Base-by-base conservation (phyloP, 208 protist species). In the Phytomonas francai region DNA sequence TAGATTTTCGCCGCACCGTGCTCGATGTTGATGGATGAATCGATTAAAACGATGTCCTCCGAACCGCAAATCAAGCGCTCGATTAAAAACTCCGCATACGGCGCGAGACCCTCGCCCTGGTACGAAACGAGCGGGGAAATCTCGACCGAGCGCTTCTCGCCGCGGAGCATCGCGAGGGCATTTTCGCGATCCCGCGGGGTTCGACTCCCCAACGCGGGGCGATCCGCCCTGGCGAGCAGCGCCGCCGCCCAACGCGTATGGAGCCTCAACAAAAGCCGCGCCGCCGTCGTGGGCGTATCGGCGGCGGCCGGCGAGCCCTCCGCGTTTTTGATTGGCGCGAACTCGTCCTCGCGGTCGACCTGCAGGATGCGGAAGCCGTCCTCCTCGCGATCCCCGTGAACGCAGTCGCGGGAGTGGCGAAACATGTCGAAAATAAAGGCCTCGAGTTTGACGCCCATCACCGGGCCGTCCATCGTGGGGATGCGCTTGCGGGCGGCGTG, bases 381-480 rank as follows among this genome's bases (percentile, higher is more conserved):
- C 5, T 59, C 70, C 31, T 30, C 60, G 14, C 22, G 32, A 63
- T 14, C 32, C 16, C 32, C 32, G 59, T 22, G 59, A n/a, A n/a
- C n/a, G 27, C 73, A 65, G 30, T 85, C 77, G 30, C 88, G 79
- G 29, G 77, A 78, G 70, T 86, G 85, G 14, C 75, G 78, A 66
- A 99, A 99, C 11, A 97, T 77, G 72, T 99, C 98, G 80, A 99
- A 99, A 31, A 99, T 98, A 67, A 99, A 99, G 22, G 96, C 80
- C 73, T 99, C 97, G n/a, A 99, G 72, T 78, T 99, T 99, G 65
- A 98, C 80, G 4, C 87, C 96, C 30, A 81, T 66, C 7, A 33
- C 61, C 1, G 70, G 33, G 9, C 78, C 84, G 63, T 97, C 74
- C 4, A 81, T 51, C 9, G 76, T 94, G 4, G 78, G 73, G 61